Conservation (phyloP, 176 grass and related monocot genomes). For the Rhipidocladum racemiflorum region DNA sequence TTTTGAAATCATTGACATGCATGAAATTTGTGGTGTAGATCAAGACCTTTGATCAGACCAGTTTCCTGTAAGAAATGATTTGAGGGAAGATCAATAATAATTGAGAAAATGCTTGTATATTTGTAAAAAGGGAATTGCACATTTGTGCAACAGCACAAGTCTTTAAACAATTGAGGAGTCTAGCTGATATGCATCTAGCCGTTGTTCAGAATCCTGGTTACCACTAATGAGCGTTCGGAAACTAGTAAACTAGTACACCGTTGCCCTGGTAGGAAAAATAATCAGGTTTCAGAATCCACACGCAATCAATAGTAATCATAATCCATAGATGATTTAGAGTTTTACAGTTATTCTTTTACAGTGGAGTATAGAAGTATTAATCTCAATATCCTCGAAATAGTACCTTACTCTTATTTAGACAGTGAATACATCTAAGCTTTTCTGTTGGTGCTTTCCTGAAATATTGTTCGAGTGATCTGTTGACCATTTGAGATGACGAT, state of each 20-base stretch:
- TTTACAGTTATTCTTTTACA: neutral
- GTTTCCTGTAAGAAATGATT: neutral
- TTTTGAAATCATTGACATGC: neutral
- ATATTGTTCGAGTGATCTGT: neutral
- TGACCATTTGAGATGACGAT: constrained; percentile 2
- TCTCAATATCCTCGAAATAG: neutral
- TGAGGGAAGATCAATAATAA: neutral
- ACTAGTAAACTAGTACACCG: neutral
- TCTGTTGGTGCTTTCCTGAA: neutral
- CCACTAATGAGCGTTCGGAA: neutral
- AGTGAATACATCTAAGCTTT: neutral
- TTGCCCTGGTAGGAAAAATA: neutral
- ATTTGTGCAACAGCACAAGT: neutral
- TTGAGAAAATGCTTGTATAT: neutral
- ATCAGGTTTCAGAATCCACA: neutral
- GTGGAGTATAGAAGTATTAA: neutral
- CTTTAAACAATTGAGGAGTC: neutral
- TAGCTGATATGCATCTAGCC: neutral
- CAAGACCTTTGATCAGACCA: neutral
- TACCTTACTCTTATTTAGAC: neutral
- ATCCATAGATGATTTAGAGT: neutral
- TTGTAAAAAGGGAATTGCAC: neutral
- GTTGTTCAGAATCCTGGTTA: neutral
- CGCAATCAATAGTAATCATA: neutral
- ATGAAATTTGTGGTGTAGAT: neutral